Conservation (phyloP, 495 filamentous ascomycete species). For the Aspergillus egyptiacus region DNA sequence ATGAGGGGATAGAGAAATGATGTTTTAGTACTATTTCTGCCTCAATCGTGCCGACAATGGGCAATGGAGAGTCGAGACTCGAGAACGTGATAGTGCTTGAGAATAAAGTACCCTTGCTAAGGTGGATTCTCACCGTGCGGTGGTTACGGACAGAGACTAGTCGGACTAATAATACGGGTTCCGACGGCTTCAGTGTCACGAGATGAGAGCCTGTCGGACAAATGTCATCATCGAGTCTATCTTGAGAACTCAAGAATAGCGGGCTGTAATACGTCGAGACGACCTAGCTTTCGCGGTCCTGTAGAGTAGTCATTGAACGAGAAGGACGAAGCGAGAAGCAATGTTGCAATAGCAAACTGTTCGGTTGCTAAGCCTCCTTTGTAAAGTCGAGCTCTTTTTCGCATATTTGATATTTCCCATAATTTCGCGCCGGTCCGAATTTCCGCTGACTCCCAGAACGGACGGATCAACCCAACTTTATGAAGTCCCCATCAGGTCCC, state of each 20-base stretch:
- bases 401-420: no score
- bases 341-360: background rate
- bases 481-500: constrained; percentile 3
- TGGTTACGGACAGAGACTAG: no score
- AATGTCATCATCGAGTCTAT: no score
- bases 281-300: background rate
- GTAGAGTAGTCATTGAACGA: background rate
- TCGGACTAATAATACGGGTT: no score
- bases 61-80: no score
- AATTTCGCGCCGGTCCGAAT: background rate
- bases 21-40: no score
- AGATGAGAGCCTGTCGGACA: background rate
- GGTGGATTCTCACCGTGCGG: background rate
- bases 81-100: background rate
- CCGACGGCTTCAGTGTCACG: no score
- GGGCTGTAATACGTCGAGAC: background rate
- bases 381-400: background rate
- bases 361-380: background rate
- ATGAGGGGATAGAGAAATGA: background rate
- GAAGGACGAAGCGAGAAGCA: background rate
- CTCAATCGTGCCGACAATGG: no score
- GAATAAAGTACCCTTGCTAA: background rate
- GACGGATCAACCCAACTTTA: constrained; percentile 1
- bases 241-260: no score
- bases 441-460: background rate